Evolutionary conservation across 2,329 filamentous ascomycete genomes (phyloP), one percentile per base, ranked within the genome.

Genomic region (Cercospora sesami): DNA sequence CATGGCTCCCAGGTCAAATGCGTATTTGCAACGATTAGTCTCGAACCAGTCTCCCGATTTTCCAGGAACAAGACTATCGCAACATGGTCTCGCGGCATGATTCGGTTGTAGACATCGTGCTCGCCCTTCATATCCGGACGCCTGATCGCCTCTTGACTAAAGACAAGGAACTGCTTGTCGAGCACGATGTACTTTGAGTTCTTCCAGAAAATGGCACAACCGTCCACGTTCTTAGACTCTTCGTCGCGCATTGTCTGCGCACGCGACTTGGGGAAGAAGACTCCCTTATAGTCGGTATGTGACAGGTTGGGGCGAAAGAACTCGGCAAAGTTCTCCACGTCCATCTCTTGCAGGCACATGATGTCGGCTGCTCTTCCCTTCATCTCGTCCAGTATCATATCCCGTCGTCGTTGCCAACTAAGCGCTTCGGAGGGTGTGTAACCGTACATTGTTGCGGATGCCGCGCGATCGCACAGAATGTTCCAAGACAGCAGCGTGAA

Each of bases 61-160:
- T 99, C 95, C 70, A 99, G 88, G 83, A 98, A 96, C 65, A 91
- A 89, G 59, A 97, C 88, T 59, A 97, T 90, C 16, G 91, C 95
- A 79, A 99, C 97, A 78, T 98, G 94, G 84, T 99, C 95, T 81
- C 95, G 93, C 69, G 94, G 94, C 95, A 97, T 98, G 69, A 99
- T 91, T 30, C 95, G 91, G 79, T 99, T 99, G 86, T 97, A 98
- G 66, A 98, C 94, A 76, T 99, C 95, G 77, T 96, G 92, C 76
- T 96, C 93, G 66, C 94, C 92, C 82, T 98, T 98, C 88, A 97
- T 97, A 78, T 98, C 95, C 2, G 94, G 92, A 72, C 95, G 86
- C 78, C 96, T 95, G 80, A 99, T 97, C 72, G 94, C 94, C 66
- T 93, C 92, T 68, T 92, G 91, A 42, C 91, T 90, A 78, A 97